Percentiles rank a stretch among this genome's conserved stretches.
phyloP scores from a whole-genome alignment of 345 rosid genomes.

The Eucalyptus coolabah region DNA sequence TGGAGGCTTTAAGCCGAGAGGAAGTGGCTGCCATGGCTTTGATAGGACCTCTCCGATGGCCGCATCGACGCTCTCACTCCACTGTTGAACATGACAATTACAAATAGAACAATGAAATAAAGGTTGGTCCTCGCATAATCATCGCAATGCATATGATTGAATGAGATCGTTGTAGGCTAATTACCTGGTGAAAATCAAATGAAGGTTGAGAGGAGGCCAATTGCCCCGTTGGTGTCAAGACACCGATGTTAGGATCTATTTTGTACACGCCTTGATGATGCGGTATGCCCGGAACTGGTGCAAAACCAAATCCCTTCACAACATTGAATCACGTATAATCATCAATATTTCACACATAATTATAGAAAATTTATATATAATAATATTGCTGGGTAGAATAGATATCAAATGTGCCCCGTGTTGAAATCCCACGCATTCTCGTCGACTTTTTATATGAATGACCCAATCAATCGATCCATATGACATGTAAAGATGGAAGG shows the following conservation, averaged over 20 bases:
- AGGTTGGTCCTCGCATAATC: not conserved
- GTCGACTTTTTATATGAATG: not conserved
- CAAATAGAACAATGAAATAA: too few species aligned
- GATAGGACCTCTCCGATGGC: slow-evolving; percentile 71
- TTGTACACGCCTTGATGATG: slow-evolving; percentile 14
- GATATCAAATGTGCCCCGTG: not conserved
- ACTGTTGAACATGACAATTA: too few species aligned
- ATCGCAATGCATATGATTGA: not conserved
- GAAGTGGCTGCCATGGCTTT: slow-evolving; percentile 87
- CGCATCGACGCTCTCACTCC: slow-evolving; percentile 27
- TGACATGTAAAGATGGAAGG: not conserved
- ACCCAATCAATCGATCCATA: not conserved
- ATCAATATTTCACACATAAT: not conserved
- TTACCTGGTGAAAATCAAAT: slow-evolving; percentile 6
- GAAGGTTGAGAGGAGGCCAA: slow-evolving; percentile 36
- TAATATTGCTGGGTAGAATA: not conserved
- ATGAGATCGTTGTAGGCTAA: not conserved
- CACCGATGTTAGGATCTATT: slow-evolving; percentile 30
- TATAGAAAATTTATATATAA: not conserved
- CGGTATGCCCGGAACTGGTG: slow-evolving; percentile 42
- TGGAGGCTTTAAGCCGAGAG: slow-evolving; percentile 80
- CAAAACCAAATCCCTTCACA: slow-evolving; percentile 1
- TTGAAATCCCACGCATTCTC: not conserved
- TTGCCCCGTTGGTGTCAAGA: slow-evolving; percentile 23
- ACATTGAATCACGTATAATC: slow-evolving; percentile 26